phyloP scores from a whole-genome alignment of 148 eudicot species.

The Cornus kousa region DNA sequence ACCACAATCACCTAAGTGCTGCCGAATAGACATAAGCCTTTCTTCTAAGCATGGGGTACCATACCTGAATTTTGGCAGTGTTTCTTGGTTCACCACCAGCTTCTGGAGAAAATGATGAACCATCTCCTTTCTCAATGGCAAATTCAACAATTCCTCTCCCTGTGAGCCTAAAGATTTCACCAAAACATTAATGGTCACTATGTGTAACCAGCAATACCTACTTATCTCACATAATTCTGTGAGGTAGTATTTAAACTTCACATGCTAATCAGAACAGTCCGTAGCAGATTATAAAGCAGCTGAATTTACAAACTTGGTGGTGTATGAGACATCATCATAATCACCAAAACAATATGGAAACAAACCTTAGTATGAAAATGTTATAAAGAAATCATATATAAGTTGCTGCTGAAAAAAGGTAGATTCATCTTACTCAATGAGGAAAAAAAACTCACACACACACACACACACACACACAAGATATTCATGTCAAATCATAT shows the following conservation, averaged over 20 bases:
- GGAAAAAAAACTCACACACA: no score
- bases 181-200: conserved; percentile 4
- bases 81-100: conserved; percentile 70
- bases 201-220: not conserved
- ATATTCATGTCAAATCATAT: no score
- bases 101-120: conserved; percentile 74
- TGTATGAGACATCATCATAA: no score
- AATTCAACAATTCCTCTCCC: conserved; percentile 85
- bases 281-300: not conserved
- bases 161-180: conserved; percentile 46
- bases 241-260: not conserved
- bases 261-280: not conserved
- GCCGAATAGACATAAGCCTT: not conserved
- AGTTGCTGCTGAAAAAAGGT: not conserved
- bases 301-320: not conserved
- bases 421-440: not conserved
- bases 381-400: not conserved
- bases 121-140: conserved; percentile 79
- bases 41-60: not conserved
- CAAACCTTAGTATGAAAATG: not conserved
- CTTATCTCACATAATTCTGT: not conserved
- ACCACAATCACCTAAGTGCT: not conserved
- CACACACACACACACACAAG: no score
- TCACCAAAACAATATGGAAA: not conserved
- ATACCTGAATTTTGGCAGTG: conserved; percentile 75